These are phyloP conservation scores for Cymbopogon citratus DNA, from an alignment of 176 grass and related monocot genomes.

Conservation along the genomic window DNA sequence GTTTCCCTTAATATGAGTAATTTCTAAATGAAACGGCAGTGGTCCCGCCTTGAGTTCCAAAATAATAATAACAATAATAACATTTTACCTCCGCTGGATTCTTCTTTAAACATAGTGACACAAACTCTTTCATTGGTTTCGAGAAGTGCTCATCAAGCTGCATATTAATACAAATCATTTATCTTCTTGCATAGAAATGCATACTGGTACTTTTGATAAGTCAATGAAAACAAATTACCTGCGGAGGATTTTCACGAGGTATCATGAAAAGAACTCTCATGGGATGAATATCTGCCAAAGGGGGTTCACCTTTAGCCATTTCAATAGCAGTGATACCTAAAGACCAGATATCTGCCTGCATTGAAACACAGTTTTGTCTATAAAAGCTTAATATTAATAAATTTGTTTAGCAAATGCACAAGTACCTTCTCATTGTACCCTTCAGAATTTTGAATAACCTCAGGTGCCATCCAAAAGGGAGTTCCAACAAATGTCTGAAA, in stretches of 20 bases:
- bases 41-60: background rate
- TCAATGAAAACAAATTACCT: slow-evolving; percentile 49
- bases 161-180: slow-evolving; percentile 31
- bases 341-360: slow-evolving; percentile 99
- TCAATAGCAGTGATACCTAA: slow-evolving; percentile 99
- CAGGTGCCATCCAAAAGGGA: slow-evolving; percentile 99
- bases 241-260: slow-evolving; percentile 98
- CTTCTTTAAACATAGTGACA: slow-evolving; percentile 95
- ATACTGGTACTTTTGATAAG: background rate
- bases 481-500: slow-evolving; percentile 97
- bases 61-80: background rate
- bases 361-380: slow-evolving; percentile 38
- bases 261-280: slow-evolving; percentile 99
- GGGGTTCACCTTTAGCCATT: slow-evolving; percentile 99
- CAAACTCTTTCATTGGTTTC: slow-evolving; percentile 95
- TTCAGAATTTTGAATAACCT: slow-evolving; percentile 99
- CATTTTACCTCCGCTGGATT: slow-evolving; percentile 76
- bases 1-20: background rate
- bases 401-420: slow-evolving; percentile 17
- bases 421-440: slow-evolving; percentile 98
- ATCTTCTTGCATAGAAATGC: slow-evolving; percentile 21
- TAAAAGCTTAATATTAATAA: slow-evolving; percentile 18
- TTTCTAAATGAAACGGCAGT: background rate
- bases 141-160: slow-evolving; percentile 99
- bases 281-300: slow-evolving; percentile 98